phyloP scores from a whole-genome alignment of 768 basidiomycete species.

The Boletellus emodensis region DNA sequence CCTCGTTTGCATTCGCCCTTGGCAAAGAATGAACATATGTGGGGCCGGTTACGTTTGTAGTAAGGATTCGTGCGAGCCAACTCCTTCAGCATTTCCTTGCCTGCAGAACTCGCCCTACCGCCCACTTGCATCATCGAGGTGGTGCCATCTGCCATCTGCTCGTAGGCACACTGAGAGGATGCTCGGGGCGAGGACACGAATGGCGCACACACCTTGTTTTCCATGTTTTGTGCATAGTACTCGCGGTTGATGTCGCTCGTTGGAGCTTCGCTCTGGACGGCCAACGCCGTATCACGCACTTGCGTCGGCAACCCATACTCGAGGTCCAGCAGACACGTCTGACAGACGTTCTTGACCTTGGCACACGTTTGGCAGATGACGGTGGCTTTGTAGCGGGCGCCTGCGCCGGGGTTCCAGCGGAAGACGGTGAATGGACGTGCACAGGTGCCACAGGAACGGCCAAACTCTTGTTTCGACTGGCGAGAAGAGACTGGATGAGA shows the following conservation, averaged over 20 bases:
- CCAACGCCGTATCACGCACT: constrained; percentile 93
- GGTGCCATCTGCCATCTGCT: constrained; percentile 61
- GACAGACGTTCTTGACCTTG: constrained; percentile 95
- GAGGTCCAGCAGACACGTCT: constrained; percentile 94
- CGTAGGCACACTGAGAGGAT: constrained; percentile 2
- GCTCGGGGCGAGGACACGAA: background rate
- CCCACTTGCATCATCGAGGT: constrained; percentile 57
- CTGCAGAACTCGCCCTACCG: constrained; percentile 67
- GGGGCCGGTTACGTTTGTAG: constrained; percentile 94
- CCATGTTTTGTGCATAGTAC: constrained; percentile 92
- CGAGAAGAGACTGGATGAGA: constrained; percentile 31
- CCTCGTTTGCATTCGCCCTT: constrained; percentile 96
- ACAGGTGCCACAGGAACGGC: constrained; percentile 94
- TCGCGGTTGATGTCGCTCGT: constrained; percentile 97
- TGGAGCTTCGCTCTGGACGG: constrained; percentile 80
- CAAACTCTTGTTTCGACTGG: constrained; percentile 98
- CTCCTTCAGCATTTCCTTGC: constrained; percentile 95
- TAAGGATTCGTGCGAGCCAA: constrained; percentile 94
- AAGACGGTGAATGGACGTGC: constrained; percentile 96
- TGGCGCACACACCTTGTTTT: constrained; percentile 54
- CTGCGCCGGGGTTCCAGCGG: constrained; percentile 95
- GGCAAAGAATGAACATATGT: constrained; percentile 90
- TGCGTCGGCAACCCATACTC: constrained; percentile 96
- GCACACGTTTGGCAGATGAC: constrained; percentile 97
- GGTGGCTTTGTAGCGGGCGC: constrained; percentile 93